A percentile compares a stretch with the other conserved stretches of the same genome.
phyloP scores from a whole-genome alignment of 139 green algal species.

The Chlamydomonas eustigma region DNA sequence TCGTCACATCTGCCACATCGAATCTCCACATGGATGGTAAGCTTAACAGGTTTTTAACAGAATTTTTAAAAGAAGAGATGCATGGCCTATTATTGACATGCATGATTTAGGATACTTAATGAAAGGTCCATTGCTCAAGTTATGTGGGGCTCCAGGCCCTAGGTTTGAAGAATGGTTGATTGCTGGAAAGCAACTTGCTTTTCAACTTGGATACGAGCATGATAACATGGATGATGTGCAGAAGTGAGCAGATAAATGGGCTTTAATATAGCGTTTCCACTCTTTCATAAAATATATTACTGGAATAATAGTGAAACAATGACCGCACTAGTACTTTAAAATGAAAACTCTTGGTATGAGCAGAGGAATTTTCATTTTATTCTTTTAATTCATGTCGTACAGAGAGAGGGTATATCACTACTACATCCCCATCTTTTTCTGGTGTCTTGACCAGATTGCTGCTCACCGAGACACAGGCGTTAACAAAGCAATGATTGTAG shows the following conservation, averaged over 20 bases:
- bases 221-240: slow-evolving; percentile 20
- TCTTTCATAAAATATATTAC: not conserved
- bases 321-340: not conserved
- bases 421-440: slow-evolving; percentile 92
- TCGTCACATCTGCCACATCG: no score
- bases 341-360: not conserved
- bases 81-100: no score
- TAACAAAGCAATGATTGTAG: slow-evolving; percentile 15
- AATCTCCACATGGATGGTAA: no score
- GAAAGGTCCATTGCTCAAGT: not conserved
- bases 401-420: slow-evolving; percentile 85
- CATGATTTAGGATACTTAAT: not conserved
- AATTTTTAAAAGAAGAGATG: no score
- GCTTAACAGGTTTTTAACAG: no score
- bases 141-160: not conserved
- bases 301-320: not conserved
- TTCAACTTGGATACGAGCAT: slow-evolving; percentile 16
- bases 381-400: no score
- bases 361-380: not conserved
- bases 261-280: not conserved
- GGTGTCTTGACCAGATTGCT: slow-evolving; percentile 61
- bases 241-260: slow-evolving; percentile 50
- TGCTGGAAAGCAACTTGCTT: slow-evolving; percentile 4
- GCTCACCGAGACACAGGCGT: slow-evolving; percentile 37
- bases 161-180: not conserved